Base-by-base conservation (phyloP, 495 filamentous ascomycete species). In the Articulospora tetracladia region DNA sequence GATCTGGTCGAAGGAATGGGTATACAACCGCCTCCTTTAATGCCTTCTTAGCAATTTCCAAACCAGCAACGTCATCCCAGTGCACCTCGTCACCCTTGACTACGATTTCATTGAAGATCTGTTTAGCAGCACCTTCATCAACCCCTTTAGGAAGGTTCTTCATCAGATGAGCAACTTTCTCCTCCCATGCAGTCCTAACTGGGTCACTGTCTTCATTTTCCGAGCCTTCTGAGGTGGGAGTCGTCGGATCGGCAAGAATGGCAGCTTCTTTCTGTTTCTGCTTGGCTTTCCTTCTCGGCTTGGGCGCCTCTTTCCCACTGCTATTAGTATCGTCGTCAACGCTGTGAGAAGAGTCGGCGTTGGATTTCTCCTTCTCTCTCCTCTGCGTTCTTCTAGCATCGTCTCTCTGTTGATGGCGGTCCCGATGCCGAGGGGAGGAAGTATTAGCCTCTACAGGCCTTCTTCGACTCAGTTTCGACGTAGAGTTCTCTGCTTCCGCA, bases 1-100 rank as follows among this genome's bases (percentile, higher is more conserved):
- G 77, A 70, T 99, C 94, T 2, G 94, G 94, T 7, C 94, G 89
- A 6, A 98, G 81, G 74, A 99, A 98, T 15, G 94, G 94, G 67
- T 99, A 99, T 27, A 99, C 93, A 8, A 98, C 94, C 1, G 92
- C 90, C 74, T 99, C 94, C 71, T 96, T 96, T 46, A 99, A 76
- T 0, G 94, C 92, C 53, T 83, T 88, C 68, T 99, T 99, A 49
- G 94, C 95, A 36, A 86, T 79, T 27, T 96, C 92, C 13, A 99
- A 76, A 1, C 94, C 94, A 0, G 95, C 92, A 39, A 99, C 87
- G 66, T 99, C 94, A 39, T 86, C 83, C 95, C 95, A 99, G 67
- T 90, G 90, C 0, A 99, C 94, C 66, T 94, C 88, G 65, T 99
- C 94, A 8, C 95, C 94, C 55, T 93, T 84, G 8, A 97, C 86